Percentiles rank a stretch among this genome's conserved stretches.
Evolutionary conservation across 306 rosid genomes (phyloP).

Genomic region (Lupinus albus): DNA sequence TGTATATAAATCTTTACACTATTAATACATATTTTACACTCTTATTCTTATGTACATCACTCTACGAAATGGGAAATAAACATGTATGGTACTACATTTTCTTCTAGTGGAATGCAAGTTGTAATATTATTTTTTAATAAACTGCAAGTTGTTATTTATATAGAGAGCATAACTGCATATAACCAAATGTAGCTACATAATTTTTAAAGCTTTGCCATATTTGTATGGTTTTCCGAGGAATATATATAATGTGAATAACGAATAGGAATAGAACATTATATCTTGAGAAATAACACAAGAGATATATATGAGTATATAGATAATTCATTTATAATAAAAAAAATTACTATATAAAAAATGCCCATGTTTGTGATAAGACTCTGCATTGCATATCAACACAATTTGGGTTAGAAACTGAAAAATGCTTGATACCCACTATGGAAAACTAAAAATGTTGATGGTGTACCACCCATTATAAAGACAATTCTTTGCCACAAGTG

Average conservation of each 20-base stretch:
- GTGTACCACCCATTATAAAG: conserved; percentile 51
- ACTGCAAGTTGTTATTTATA: too few species aligned
- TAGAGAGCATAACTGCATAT: not conserved
- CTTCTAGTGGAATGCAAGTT: not conserved
- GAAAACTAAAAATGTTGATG: conserved; percentile 37
- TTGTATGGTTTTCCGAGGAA: conserved; percentile 31
- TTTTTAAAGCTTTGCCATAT: conserved; percentile 19
- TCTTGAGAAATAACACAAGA: not conserved
- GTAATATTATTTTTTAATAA: too few species aligned
- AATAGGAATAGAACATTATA: conserved; percentile 23
- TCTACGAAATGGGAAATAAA: conserved; percentile 2
- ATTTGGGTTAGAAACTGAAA: conserved; percentile 32
- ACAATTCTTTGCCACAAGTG: conserved; percentile 50
- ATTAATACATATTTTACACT: too few species aligned
- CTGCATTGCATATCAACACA: conserved; percentile 36
- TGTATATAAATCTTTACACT: too few species aligned
- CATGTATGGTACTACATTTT: not conserved
- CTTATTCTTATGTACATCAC: conserved; percentile 34
- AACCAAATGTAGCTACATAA: not conserved
- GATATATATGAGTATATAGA: conserved; percentile 8
- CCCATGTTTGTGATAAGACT: conserved; percentile 12
- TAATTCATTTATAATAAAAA: not conserved
- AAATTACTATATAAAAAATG: not conserved
- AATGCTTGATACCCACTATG: conserved; percentile 32
- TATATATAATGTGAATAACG: conserved; percentile 10